Conservation (phyloP, 495 filamentous ascomycete genomes). For the Massariosphaeria phaeospora region DNA sequence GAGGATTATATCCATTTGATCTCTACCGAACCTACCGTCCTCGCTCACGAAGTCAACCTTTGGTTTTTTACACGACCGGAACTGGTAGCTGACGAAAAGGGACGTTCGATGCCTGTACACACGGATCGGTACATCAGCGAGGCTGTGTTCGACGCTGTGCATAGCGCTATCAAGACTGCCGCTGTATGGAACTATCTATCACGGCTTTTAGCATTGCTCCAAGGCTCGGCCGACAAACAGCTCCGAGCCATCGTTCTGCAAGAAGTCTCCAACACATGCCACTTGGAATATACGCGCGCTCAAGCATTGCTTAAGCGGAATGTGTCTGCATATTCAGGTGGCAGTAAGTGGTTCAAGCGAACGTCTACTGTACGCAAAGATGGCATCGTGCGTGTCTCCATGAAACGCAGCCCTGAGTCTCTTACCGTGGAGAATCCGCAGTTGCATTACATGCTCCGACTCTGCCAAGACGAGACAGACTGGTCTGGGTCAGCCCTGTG, state of each 20-base stretch:
- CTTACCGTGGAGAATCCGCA: conserved; percentile 2
- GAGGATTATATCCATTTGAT: conserved; percentile 4
- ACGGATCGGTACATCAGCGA: conserved; percentile 39
- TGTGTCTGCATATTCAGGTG: neutral
- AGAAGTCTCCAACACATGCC: neutral
- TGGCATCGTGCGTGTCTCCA: neutral
- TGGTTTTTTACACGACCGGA: conserved; percentile 40
- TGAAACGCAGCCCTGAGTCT: conserved; percentile 1
- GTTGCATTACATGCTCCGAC: conserved; percentile 3
- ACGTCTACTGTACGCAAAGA: neutral
- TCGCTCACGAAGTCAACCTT: conserved; percentile 35
- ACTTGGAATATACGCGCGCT: neutral
- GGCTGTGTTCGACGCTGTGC: conserved; percentile 39
- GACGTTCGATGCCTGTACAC: conserved; percentile 28
- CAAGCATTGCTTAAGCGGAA: neutral
- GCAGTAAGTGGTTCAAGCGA: conserved; percentile 7
- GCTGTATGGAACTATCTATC: conserved; percentile 42
- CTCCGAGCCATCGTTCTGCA: neutral
- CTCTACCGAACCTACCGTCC: conserved; percentile 36
- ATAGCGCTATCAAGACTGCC: conserved; percentile 32
- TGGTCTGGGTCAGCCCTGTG: neutral
- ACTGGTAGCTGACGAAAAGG: conserved; percentile 40
- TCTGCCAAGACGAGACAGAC: neutral
- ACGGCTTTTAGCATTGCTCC: conserved; percentile 30
- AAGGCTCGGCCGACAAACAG: conserved; percentile 2